Evolutionary conservation across 2,329 filamentous ascomycete genomes (phyloP), one percentile per base, ranked within the genome.

Genomic region (Microsporum ferrugineum): DNA sequence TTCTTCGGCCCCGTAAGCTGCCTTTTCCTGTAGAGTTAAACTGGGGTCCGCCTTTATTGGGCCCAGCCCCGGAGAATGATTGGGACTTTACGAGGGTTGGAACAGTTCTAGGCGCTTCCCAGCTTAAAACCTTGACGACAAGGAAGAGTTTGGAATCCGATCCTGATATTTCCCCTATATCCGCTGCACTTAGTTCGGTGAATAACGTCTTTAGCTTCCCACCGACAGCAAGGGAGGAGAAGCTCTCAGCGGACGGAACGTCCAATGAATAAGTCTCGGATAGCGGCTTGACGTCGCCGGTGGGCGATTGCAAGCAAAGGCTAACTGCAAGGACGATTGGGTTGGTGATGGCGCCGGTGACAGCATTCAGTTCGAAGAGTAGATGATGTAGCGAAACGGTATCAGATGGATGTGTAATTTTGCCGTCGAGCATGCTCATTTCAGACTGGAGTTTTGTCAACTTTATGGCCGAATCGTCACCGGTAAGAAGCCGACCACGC

Each of bases 341-440:
- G 27, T 89, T 87, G n/a, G 84, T 83, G 0, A 88, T 85, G 38
- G 87, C 84, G 12, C 89, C 89, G 0, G 87, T 85, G 64, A 96
- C 87, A 6, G 87, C 86, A 68, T 88, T 91, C 63, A 97, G 82
- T 67, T 95, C 90, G 34, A 96, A 82, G 62, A 95, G 79, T 67
- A 97, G 87, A 70, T 96, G 88, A 59, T 95, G 77, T 39, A 88
- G 80, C 0, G 84, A 85, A 57, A 86, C 81, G 66, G 90, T 79
- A 66, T 88, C 91, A 14, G 83, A 75, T 7, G 83, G 78, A 2
- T 83, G 79, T 23, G 83, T 82, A 0, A 91, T 91, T n/a, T 86
- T 84, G 66, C 89, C 87, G 62, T 96, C 87, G 53, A 99, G 79
- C 68, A 97, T 82, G 73, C 91, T 95, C 94, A 99, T 99, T 70